Evolutionary conservation across 1,284 basidiomycete genomes (phyloP), one percentile per base, ranked within the genome.

Genomic region (Leccinum fallax): DNA sequence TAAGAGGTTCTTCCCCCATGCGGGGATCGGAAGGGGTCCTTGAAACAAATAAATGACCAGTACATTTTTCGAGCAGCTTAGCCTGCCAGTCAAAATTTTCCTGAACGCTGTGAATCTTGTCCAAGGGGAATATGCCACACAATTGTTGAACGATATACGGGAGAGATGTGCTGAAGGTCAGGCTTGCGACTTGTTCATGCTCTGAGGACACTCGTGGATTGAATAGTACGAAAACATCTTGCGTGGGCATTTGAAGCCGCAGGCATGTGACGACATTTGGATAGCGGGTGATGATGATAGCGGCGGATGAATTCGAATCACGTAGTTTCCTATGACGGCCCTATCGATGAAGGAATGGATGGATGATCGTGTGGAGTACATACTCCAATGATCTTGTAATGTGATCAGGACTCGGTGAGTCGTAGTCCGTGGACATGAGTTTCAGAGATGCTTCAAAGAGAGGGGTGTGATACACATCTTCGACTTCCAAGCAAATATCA

Each of bases 231-330:
- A 84, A 88, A n/a, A 85, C 63, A 36, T 74, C 70, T 51, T 66
- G 70, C 5, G 63, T 60, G 5, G 71, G 60, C 6, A 73, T 68
- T 9, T 72, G 72, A 38, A 88, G 73, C 57, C 81, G 83, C 61
- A 88, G 65, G 65, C 84, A 83, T 21, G 78, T 72, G 56, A 89
- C 63, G 51, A 86, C 85, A 66, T 88, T 83, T 2, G 86, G 86
- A 49, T 84, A 82, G 16, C 85, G 83, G 1, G 85, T 86, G 62
- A 89, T 81, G 56, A 89, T 72, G n/a, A 78, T 76, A 2, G 78
- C 85, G 34, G 71, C 71, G 10, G 76, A 76, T 21, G 68, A 69
- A 36, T 63, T 63, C 28, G 57, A 62, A 7, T 67, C 55, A 58
- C 69, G 64, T 64, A 79, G 62, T 55, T 76, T 66, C 57, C 78